Base-by-base conservation (phyloP, 1,284 basidiomycete species). In the Ganoderma lucidum region DNA sequence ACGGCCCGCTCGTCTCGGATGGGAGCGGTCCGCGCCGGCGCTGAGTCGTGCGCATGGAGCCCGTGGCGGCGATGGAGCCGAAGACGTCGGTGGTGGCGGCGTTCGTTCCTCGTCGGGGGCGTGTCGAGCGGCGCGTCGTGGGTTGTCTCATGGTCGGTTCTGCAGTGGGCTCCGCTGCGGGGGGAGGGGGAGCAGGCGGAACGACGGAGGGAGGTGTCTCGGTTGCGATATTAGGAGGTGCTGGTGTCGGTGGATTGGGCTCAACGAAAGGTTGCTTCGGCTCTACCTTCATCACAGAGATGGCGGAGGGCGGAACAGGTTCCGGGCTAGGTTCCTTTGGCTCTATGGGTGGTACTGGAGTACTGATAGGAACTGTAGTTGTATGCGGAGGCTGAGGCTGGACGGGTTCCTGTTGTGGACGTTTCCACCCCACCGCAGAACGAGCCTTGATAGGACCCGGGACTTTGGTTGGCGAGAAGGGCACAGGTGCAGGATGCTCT, bases 21-120 rank as follows among this genome's bases (percentile, higher is more conserved):
- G 41, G 79, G 28, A 39, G 45, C 44, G 79, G 73, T 6, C 66
- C 64, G 41, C 77, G 80, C 67, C 83, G 87, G 28, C 84, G 70
- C 80, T 80, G 78, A 32, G 79, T 71, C 35, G 83, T 75, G 60
- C 82, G 83, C 32, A 80, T 73, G 35, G 81, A 35, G 8, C 61
- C 8, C 1, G 71, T 63, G 5, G 74, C 71, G 19, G 75, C 70
- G 41, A 74, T 75, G 3, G 75, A 59, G 56, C 79, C 81, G 67
- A 85, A 86, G 9, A 85, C 77, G 67, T 86, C 84, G 2, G 70
- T 67, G 39, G 79, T 70, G 39, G 79, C 71, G 19, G 82, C 68
- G 42, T 84, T 82, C 67, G 81, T 75, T 59, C 81, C 74, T 72
- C 87, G 88, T 39, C 89, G 85, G 37, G 81, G 75, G 42, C 90